Base-by-base conservation (phyloP, 108 stramenopile species). In the Skeletonema tropicum region DNA sequence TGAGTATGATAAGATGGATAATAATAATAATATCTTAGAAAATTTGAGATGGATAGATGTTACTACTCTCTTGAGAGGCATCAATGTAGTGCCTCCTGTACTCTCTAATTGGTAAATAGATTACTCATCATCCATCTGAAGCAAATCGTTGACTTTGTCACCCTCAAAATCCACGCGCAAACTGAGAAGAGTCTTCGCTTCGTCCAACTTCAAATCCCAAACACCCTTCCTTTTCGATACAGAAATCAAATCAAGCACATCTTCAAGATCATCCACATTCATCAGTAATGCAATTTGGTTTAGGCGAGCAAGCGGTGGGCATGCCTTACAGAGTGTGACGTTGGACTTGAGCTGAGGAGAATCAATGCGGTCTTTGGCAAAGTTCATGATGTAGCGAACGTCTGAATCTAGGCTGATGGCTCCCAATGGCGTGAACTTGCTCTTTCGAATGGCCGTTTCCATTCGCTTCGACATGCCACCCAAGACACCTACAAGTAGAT, bases 201-300 rank as follows among this genome's bases (percentile, higher is more conserved):
- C 94, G 25, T 95, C 90, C 75, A 91, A 60, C 62, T 85, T 91
- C 70, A 92, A 74, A 83, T 95, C 94, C 94, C 94, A 95, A 30
- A 80, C 81, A 55, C 88, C 89, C 60, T 95, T 95, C 38, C 91
- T 76, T 67, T 92, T 92, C 17, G 84, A 88, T 38, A 88, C 86
- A 11, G 85, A 77, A 46, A 95, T 88, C 48, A 95, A 77, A 82
- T 95, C 94, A 26, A 95, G 49, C 1, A 89, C 90, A 70, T 95
- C 94, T 12, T 95, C 94, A 60, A 95, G 61, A 70, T 95, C 94
- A 42, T 95, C 94, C 3, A 92, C 91, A 75, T 91, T 90, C 73
- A 95, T 17, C 23, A 95, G 68, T 15, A 87, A 76, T 1, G 91
- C 76, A 64, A 95, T 91, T 77, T 95, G 94, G 21, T 88, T 58